Evolutionary conservation across 2,329 filamentous ascomycete genomes (phyloP).

Genomic region (Fusarium secorum): DNA sequence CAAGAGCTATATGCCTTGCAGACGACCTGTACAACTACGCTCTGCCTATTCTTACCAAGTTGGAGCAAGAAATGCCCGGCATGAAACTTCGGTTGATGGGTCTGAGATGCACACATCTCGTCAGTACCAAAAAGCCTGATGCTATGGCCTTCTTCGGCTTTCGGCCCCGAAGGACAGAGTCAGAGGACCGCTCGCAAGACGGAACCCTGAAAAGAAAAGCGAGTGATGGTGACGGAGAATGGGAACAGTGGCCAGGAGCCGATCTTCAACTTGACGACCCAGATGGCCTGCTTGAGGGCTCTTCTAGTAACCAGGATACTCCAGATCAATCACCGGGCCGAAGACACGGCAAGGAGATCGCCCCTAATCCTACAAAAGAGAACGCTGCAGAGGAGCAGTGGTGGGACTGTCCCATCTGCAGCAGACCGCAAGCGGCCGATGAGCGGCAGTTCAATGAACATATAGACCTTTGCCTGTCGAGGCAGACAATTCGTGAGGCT

Average conservation of each 20-base stretch:
- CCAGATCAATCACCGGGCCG: constrained; percentile 15
- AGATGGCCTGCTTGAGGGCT: constrained; percentile 18
- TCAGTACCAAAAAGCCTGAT: constrained; percentile 83
- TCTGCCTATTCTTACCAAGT: constrained; percentile 81
- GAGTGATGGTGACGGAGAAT: constrained; percentile 50
- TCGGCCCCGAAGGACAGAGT: constrained; percentile 46
- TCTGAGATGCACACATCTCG: constrained; percentile 83
- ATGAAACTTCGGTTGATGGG: constrained; percentile 89
- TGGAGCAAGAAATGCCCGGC: constrained; percentile 82
- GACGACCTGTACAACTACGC: constrained; percentile 86
- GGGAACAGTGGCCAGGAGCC: constrained; percentile 74
- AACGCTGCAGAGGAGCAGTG: constrained; percentile 54
- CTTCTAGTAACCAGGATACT: constrained; percentile 13
- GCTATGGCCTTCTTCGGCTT: constrained; percentile 82
- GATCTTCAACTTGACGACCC: constrained; percentile 54
- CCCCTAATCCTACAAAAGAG: constrained; percentile 53
- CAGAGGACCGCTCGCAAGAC: constrained; percentile 20
- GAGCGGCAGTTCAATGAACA: constrained; percentile 87
- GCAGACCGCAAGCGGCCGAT: constrained; percentile 75
- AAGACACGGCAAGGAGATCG: constrained; percentile 60
- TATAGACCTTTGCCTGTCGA: constrained; percentile 89
- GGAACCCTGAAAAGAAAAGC: constrained; percentile 48
- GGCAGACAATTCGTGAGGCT: constrained; percentile 83
- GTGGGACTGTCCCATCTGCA: constrained; percentile 92
- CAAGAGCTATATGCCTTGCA: constrained; percentile 74